Conservation (phyloP, 768 basidiomycete genomes). For the Pisolithus microcarpus region DNA sequence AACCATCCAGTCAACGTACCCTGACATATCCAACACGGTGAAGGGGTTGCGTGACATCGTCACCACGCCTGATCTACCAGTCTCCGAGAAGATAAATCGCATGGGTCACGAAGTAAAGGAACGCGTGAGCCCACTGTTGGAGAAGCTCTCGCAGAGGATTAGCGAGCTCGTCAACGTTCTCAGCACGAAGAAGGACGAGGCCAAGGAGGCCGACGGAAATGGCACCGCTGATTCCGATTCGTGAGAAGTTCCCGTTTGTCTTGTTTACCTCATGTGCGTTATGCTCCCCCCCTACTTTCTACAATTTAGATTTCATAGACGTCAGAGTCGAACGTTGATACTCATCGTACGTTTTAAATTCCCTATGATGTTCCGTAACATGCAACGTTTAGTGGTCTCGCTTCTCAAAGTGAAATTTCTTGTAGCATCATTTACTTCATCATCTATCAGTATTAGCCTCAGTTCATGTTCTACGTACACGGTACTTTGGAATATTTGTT, state of each 20-base stretch:
- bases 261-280: background rate
- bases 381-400: no score
- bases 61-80: constrained; percentile 43
- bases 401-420: no score
- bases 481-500: no score
- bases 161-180: constrained; percentile 21
- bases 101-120: constrained; percentile 53
- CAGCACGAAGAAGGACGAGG: constrained; percentile 24
- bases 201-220: background rate
- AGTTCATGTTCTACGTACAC: no score
- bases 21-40: constrained; percentile 46
- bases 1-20: constrained; percentile 52
- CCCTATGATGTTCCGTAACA: no score
- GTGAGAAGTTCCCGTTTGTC: background rate
- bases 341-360: no score
- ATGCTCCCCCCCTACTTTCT: background rate
- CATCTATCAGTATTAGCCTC: no score
- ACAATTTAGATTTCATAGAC: background rate
- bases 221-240: constrained; percentile 6
- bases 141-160: constrained; percentile 38
- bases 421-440: no score
- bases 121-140: constrained; percentile 56
- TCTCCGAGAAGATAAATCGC: constrained; percentile 56
- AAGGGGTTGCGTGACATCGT: constrained; percentile 49
- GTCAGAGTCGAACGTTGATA: no score